These are phyloP conservation scores for Leptodontidium sp. DNA, from an alignment of 2,329 filamentous ascomycete species.

Conservation along the genomic window DNA sequence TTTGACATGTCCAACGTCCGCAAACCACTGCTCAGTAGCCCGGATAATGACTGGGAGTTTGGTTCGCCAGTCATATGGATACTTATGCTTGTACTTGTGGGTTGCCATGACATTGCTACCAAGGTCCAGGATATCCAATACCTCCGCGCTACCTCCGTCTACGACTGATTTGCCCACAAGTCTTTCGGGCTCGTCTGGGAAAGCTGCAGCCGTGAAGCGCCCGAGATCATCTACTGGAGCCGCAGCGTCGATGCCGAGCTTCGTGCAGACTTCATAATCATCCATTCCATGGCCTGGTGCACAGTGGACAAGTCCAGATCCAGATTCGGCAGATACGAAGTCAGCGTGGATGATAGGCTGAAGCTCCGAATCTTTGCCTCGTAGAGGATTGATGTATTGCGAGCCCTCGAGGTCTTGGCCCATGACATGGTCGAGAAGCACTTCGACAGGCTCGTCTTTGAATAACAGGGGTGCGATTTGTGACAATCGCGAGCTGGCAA, in stretches of 20 bases:
- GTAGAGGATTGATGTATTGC: constrained; percentile 76
- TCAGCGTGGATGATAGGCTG: constrained; percentile 83
- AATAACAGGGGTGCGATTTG: constrained; percentile 58
- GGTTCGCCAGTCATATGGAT: constrained; percentile 97
- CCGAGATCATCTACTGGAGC: constrained; percentile 87
- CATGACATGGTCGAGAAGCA: constrained; percentile 63
- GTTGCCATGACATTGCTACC: constrained; percentile 70
- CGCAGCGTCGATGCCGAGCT: constrained; percentile 74
- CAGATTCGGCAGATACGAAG: constrained; percentile 90
- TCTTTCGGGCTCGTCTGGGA: constrained; percentile 70
- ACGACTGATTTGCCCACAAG: constrained; percentile 79
- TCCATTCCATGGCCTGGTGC: constrained; percentile 97
- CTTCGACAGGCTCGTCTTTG: constrained; percentile 42
- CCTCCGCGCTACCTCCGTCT: constrained; percentile 70
- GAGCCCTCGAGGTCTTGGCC: constrained; percentile 72
- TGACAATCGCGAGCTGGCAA: constrained; percentile 77
- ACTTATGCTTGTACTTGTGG: constrained; percentile 85
- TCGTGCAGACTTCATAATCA: constrained; percentile 84
- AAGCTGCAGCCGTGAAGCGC: constrained; percentile 80
- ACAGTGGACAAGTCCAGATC: constrained; percentile 92
- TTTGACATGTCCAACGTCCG: constrained; percentile 87
- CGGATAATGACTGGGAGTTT: constrained; percentile 91
- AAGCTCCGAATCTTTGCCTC: constrained; percentile 59
- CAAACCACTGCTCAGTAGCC: constrained; percentile 98
- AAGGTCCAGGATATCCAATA: constrained; percentile 76